Evolutionary conservation across 345 rosid genomes (phyloP).

Genomic region (Salix caprea): DNA sequence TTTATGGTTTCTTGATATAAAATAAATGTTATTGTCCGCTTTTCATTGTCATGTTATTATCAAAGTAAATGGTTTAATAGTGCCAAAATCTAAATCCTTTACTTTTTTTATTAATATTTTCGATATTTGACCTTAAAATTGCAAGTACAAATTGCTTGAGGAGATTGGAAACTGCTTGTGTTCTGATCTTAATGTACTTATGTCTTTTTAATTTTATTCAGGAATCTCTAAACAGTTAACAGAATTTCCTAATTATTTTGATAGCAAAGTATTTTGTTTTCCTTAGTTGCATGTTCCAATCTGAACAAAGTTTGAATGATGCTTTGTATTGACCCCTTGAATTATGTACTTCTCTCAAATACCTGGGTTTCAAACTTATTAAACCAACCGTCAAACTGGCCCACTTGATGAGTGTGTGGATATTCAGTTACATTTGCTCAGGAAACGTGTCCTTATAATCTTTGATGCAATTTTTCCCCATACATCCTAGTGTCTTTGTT

Average conservation of each 20-base stretch:
- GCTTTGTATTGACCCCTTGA: not conserved
- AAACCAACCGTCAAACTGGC: not conserved
- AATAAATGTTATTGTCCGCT: not conserved
- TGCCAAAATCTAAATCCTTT: not conserved
- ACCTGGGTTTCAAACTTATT: too few species aligned
- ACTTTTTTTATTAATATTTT: not conserved
- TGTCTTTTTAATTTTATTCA: not conserved
- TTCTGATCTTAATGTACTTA: not conserved
- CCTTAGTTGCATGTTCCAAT: not conserved
- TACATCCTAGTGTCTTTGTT: not conserved
- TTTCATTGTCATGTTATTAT: not conserved
- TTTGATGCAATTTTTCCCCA: not conserved
- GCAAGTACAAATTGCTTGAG: not conserved
- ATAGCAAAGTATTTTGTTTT: not conserved
- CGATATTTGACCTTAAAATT: not conserved
- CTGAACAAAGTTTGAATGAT: not conserved
- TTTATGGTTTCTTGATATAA: not conserved
- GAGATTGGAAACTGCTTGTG: not conserved
- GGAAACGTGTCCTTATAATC: not conserved
- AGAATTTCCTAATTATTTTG: not conserved
- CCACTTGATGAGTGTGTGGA: not conserved
- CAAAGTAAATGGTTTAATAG: not conserved
- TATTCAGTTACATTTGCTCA: not conserved
- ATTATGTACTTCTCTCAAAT: not conserved
- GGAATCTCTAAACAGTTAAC: not conserved